Evolutionary conservation across 257 asterid species (phyloP).

Genomic region (Solanum ossicruentum): DNA sequence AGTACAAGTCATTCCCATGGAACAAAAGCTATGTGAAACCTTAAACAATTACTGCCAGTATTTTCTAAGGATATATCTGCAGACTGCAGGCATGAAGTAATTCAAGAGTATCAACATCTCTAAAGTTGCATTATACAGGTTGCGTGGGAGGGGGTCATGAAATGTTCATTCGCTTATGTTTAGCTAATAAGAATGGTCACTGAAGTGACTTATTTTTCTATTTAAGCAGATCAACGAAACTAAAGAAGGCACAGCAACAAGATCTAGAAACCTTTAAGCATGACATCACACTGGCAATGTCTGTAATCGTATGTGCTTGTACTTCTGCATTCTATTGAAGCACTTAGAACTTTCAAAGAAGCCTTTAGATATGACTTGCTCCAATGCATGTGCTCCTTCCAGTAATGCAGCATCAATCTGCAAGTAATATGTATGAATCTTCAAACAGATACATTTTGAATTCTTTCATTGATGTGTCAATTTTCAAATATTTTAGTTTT

Average conservation of each 20-base stretch:
- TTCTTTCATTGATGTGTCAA: neutral
- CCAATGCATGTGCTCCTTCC: slow-evolving; percentile 67
- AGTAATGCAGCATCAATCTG: slow-evolving; percentile 69
- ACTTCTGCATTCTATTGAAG: slow-evolving; percentile 74
- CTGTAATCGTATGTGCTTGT: slow-evolving; percentile 71
- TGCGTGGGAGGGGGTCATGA: neutral
- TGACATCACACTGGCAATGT: slow-evolving; percentile 47
- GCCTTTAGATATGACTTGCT: slow-evolving; percentile 56
- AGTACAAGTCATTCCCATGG: neutral
- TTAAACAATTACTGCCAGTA: neutral
- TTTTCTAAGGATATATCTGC: neutral
- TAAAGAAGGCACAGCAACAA: neutral
- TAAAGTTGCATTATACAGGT: neutral
- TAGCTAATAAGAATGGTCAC: neutral
- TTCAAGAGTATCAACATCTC: neutral
- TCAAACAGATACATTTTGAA: neutral
- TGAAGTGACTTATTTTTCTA: neutral
- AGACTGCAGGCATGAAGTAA: neutral
- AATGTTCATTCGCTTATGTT: neutral
- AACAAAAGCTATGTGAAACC: neutral
- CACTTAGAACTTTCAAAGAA: slow-evolving; percentile 53
- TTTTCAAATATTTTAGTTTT: neutral
- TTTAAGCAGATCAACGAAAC: neutral
- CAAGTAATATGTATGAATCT: neutral
- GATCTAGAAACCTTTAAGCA: neutral